Conservation (phyloP, 2,329 filamentous ascomycete genomes). For the Aspergillus pseudoterreus region DNA sequence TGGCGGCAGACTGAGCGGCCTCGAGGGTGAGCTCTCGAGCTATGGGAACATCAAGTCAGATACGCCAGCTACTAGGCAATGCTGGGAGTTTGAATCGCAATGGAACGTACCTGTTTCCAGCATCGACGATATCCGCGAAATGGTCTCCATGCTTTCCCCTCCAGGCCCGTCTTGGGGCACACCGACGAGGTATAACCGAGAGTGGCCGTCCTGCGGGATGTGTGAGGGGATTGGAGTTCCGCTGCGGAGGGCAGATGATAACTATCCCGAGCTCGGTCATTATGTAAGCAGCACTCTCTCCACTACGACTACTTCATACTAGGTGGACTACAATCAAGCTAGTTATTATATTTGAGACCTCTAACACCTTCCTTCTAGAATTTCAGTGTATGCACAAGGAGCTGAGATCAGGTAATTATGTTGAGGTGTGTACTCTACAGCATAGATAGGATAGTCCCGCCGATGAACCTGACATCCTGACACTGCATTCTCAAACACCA, state of each 20-base stretch:
- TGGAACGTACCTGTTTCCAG: conserved; percentile 89
- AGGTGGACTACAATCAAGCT: no score
- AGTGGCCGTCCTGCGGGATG: conserved; percentile 3
- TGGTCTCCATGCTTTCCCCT: conserved; percentile 74
- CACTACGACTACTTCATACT: no score
- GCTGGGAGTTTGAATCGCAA: not conserved
- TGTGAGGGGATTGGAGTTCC: conserved; percentile 9
- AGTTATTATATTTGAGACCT: no score
- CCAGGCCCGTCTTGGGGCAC: conserved; percentile 12
- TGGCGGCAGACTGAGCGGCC: conserved; percentile 82
- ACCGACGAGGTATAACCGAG: conserved; percentile 1
- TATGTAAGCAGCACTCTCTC: not conserved
- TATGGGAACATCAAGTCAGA: conserved; percentile 39
- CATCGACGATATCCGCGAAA: conserved; percentile 87
- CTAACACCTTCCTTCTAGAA: no score
- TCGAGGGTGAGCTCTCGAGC: conserved; percentile 96
- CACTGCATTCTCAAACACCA: no score
- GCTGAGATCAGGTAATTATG: no score
- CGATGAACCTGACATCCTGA: no score
- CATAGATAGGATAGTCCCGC: no score
- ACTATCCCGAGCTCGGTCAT: not conserved
- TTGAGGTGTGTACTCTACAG: no score
- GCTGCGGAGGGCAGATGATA: conserved; percentile 7
- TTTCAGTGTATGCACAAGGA: no score
- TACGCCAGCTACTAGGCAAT: conserved; percentile 3